Base-by-base conservation (phyloP, 768 basidiomycete genomes). In the Russula abietina region DNA sequence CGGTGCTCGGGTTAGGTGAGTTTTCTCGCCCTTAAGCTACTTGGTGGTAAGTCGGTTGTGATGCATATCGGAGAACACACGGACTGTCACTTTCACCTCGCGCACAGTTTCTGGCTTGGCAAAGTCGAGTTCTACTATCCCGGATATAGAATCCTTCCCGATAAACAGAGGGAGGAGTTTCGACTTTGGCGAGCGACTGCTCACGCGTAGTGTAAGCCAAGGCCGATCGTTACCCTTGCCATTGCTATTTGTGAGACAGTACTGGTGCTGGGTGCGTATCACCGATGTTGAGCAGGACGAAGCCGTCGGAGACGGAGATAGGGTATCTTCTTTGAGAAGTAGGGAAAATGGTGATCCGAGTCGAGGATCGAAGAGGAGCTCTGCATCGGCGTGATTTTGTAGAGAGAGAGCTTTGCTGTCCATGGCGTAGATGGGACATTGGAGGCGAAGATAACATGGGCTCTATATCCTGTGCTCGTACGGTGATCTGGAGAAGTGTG, bases 101-200 rank as follows among this genome's bases (percentile, higher is more conserved):
- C 84, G 83, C 55, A 80, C 70, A 14, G 74, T 77, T 59, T 83
- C 81, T 17, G 79, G 71, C 67, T 80, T 81, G 63, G 77, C 74
- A 38, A 82, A 71, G 56, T 83, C 78, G 32, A 85, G 67, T 66
- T 81, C 79, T 2, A 85, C 81, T 10, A 72, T 70, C 26, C 85
- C 84, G 1, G 77, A 68, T 57, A 87, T 74, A 16, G 67, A 61
- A 68, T 87, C 82, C 11, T 76, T 79, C 62, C 81, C 75, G 52
- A 76, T 69, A 66, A 81, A 83, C 30, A 76, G 68, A 22, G 83
- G 84, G 28, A 77, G 71, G 12, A 74, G 75, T 22, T 74, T 66
- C 0, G 79, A 56, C 3, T 65, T 71, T 6, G 73, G 70, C 28
- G 77, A 72, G 36, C 81, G 78, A 67, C 80, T 82, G 53, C 72